Base-by-base conservation (phyloP, 1,139 yeast species). In the Protomyces inundatus region DNA sequence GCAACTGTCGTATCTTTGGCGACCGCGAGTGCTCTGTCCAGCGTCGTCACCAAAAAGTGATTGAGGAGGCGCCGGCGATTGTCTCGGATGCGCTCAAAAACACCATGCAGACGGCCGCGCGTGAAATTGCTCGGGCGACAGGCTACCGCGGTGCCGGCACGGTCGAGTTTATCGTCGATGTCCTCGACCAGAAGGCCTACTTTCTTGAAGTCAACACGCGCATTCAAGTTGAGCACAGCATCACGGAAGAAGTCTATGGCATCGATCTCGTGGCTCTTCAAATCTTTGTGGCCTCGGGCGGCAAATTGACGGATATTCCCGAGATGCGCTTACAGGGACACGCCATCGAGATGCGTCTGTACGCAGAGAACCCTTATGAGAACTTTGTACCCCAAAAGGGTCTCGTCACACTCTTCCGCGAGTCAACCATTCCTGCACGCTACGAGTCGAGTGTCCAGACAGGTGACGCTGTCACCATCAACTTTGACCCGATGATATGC, bases 21-120 rank as follows among this genome's bases (percentile, higher is more conserved):
- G 98, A 93, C 77, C 85, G 98, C 78, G 98, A 93, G 76, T 93
- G 98, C 77, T 90, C 98, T 34, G 81, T 93, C 71, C 98, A 93
- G 77, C 86, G 98, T 77, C 87, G 98, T 78, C 90, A 93, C 77
- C 98, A 93, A 76, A 93, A 93, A 78, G 81, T 93, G 69, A 89
- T 93, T 67, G 98, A 93, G 77, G 98, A 93, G 76, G 91, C 98
- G 0, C 98, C 98, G 7, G 98, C 98, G 64, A 86, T 88, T 71
- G 81, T 93, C 69, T 52, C 56, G 10, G 33, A 50, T 33, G 54
- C 14, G 16, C 34, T 46, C 32, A 82, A 97, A 72, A 75, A 76
- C 55, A 81, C 79, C 66, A 86, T 93, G 88, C 84, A 91, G 76
- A 78, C 79, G 61, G 95, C 97, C 52, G 91, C 97, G 52, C 40